Evolutionary conservation across 257 asterid genomes (phyloP).

Genomic region (Anisodus tanguticus): DNA sequence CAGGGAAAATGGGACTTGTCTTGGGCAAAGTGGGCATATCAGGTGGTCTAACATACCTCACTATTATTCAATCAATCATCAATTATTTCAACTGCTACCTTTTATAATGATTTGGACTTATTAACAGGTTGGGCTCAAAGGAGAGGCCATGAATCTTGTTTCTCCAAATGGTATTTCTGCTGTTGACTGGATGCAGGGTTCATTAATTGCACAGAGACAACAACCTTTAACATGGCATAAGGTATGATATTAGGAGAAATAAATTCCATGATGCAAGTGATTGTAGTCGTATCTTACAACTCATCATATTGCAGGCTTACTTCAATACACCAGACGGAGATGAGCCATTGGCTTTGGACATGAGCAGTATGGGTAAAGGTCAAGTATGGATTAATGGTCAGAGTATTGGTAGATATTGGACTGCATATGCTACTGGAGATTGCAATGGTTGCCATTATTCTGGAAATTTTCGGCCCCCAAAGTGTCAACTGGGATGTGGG

Average conservation of each 20-base stretch:
- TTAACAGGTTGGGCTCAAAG: slow-evolving; percentile 87
- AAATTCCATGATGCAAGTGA: background rate
- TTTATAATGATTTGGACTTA: slow-evolving; percentile 5
- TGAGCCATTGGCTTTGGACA: slow-evolving; percentile 90
- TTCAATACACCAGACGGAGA: slow-evolving; percentile 79
- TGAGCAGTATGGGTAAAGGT: slow-evolving; percentile 95
- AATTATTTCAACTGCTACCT: background rate
- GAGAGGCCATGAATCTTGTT: slow-evolving; percentile 76
- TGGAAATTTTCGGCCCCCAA: slow-evolving; percentile 69
- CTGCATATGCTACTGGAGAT: slow-evolving; percentile 69
- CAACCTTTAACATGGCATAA: slow-evolving; percentile 88
- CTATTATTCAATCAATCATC: background rate
- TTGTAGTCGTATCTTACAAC: slow-evolving; percentile 1
- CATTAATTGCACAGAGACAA: slow-evolving; percentile 70
- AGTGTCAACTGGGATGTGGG: slow-evolving; percentile 86
- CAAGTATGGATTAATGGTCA: slow-evolving; percentile 89
- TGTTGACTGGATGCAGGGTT: slow-evolving; percentile 81
- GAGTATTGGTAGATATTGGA: slow-evolving; percentile 89
- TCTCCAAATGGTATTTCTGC: slow-evolving; percentile 62
- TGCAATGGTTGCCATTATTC: slow-evolving; percentile 70
- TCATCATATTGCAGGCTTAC: slow-evolving; percentile 57
- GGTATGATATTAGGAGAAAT: slow-evolving; percentile 42
- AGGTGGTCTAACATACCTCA: slow-evolving; percentile 50
- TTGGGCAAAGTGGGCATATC: slow-evolving; percentile 84
- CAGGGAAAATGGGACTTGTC: slow-evolving; percentile 76